Evolutionary conservation across 2,329 filamentous ascomycete species (phyloP).

Genomic region (Torrubiellomyces zombiae): DNA sequence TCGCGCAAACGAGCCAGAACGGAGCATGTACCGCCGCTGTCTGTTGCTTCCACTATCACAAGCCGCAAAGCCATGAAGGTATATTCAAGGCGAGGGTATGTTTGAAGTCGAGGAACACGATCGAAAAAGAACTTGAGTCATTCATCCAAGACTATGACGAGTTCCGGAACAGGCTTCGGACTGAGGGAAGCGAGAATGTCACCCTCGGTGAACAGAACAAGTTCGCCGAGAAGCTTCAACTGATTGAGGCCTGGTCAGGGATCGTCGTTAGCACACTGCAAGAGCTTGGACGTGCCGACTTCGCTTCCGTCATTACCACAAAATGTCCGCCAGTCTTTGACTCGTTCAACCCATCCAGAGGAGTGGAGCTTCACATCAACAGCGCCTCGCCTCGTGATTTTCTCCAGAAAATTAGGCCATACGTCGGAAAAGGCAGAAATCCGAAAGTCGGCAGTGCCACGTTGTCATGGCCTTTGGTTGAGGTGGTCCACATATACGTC

Average conservation of each 20-base stretch:
- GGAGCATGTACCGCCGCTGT: conserved; percentile 8
- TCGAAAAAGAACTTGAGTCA: conserved; percentile 4
- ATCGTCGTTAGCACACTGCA: conserved; percentile 1
- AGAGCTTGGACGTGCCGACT: conserved; percentile 1
- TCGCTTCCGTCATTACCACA: background rate
- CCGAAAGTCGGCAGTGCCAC: no score
- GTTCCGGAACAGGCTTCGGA: background rate
- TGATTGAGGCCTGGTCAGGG: conserved; percentile 5
- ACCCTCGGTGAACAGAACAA: background rate
- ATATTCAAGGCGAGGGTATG: conserved; percentile 1
- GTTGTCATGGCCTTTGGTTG: conserved; percentile 6
- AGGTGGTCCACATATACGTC: conserved; percentile 5
- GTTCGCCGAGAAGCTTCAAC: conserved; percentile 1
- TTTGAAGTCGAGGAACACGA: conserved; percentile 5
- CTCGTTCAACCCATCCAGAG: no score
- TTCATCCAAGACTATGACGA: conserved; percentile 4
- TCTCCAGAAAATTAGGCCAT: conserved; percentile 3
- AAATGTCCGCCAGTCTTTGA: background rate
- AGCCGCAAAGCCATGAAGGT: background rate
- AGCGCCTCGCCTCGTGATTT: background rate
- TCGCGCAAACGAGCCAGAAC: conserved; percentile 5
- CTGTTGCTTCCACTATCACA: conserved; percentile 5
- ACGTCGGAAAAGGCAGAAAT: conserved; percentile 2
- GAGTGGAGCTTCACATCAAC: no score
- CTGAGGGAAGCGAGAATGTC: background rate